Evolutionary conservation across 306 rosid genomes (phyloP), one percentile per base, ranked within the genome.

Genomic region (Casuarina cunninghamiana): DNA sequence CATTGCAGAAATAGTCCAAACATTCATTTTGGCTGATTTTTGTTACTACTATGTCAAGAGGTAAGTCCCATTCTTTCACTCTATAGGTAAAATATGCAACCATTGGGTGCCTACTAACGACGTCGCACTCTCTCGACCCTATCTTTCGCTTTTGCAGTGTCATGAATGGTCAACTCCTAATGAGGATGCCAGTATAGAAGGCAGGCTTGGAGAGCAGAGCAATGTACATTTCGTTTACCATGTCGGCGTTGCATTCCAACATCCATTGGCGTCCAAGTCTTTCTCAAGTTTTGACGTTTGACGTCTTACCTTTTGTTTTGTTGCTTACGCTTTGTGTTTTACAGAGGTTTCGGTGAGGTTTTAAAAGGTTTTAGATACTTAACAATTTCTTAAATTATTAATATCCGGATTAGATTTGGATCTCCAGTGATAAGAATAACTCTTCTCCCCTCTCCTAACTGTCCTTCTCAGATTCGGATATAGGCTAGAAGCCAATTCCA

Each of bases 11-110:
- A 65, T 92, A 73, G 80, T 94, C 68, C 97, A 90, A 63, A 88
- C 97, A 0, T 90, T 88, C 80, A 90, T 94, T 81, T 81, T 94
- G 77, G 87, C 93, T 0, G 98, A 94, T 79, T 94, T 94, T 55
- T 92, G 97, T 50, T 94, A 88, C 87, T 94, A 89, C 79, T 94
- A 94, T 76, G 71, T 85, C 3, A 88, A 90, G 81, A 88, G 97
- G 97, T 91, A 77, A 4, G 21, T 3, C 32, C 43, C 12, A n/a
- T 13, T 39, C 4, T 68, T 66, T 54, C 15, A 53, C 13, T 37
- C 69, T 10, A 1, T 70, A 1, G 7, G 4, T 53, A 2, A 41
- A 38, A 38, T 8, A 1, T 41, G 50, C 17, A 26, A 26, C 32
- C 32, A 26, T 26, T 26, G 32, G 32, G 32, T 26, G 32, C 32